Evolutionary conservation across 192 early-diverging fungal genomes (phyloP).

Genomic region (Linnemannia elongata): DNA sequence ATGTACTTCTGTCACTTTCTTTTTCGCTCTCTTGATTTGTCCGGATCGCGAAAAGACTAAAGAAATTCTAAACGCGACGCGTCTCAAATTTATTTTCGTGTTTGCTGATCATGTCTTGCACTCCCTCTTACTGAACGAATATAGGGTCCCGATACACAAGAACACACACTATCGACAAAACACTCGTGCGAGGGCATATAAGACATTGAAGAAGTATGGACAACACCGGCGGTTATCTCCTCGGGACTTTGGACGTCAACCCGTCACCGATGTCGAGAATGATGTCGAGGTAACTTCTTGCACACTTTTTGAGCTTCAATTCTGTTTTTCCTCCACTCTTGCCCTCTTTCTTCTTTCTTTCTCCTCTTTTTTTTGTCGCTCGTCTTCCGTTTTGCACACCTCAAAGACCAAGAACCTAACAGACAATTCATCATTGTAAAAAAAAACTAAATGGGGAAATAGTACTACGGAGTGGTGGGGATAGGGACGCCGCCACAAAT

Average conservation of each 20-base stretch:
- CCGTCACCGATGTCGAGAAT: constrained; percentile 58
- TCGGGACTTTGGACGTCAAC: constrained; percentile 34
- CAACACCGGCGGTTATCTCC: constrained; percentile 35
- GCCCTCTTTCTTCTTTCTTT: neutral
- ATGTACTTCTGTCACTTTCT: neutral
- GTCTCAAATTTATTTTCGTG: neutral
- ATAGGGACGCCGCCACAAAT: constrained; percentile 76
- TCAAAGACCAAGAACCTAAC: neutral
- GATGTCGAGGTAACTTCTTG: constrained; percentile 46
- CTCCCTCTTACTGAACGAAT: neutral
- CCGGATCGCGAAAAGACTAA: neutral
- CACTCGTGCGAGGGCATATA: constrained; percentile 29
- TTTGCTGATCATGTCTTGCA: neutral
- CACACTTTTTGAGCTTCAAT: neutral
- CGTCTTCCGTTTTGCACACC: neutral
- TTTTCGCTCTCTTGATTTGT: too few relatives aligned
- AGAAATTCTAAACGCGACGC: neutral
- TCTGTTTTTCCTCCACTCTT: neutral
- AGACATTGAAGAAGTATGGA: constrained; percentile 49
- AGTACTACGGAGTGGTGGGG: constrained; percentile 78
- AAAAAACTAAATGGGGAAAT: neutral
- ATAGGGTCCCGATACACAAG: constrained; percentile 51
- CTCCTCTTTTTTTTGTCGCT: neutral
- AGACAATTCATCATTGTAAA: neutral
- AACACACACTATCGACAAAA: constrained; percentile 40